Base-by-base conservation (phyloP, 495 filamentous ascomycete species). In the Chlorociboria aeruginascens region DNA sequence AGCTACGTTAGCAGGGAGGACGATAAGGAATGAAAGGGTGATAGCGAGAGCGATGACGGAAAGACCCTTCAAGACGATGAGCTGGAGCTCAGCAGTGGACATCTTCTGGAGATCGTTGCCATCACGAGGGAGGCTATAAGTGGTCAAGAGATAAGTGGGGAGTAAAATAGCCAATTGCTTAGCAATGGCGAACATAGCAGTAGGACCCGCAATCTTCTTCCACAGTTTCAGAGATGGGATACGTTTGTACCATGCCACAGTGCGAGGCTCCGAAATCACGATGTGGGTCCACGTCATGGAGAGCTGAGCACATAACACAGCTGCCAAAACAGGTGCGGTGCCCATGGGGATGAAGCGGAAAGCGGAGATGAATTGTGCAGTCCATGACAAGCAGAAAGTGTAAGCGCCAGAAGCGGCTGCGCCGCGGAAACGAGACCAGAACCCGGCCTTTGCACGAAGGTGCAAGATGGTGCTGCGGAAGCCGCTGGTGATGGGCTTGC, bases 1-100 rank as follows among this genome's bases (percentile, higher is more conserved):
- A 29, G 76, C 74, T 11, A 82, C 80, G 7, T 62, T 64, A 10
- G 76, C 78, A 6, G 84, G 84, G 49, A 87, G 63, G 39, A 72
- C 60, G 40, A 85, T 59, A 31, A 79, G 57, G 37, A 78, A 51
- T 9, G 17, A 32, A 9, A 57, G 44, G 25, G 43, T 33, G 13
- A 58, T 3, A 30, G 37, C 40, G 17, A 61, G 13, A 17, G 45
- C 31, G 7, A 43, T 13, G 12, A 55, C 32, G 12, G 40, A 40
- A 25, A 58, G 37, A 14, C 32, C 43, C 35, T 50, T 49, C 10
- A 45, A n/a, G 25, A 14, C 28, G 12, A 52, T 25, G 28, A 48
- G 39, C 11, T 28, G 35, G n/a, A 16, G 25, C 9, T 51, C 42
- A 29, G 39, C n/a, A 1, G 37, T 30, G 7, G 46, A 47, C 7